phyloP scores from a whole-genome alignment of 2,329 filamentous ascomycete genomes.

The Cercospora sojina region DNA sequence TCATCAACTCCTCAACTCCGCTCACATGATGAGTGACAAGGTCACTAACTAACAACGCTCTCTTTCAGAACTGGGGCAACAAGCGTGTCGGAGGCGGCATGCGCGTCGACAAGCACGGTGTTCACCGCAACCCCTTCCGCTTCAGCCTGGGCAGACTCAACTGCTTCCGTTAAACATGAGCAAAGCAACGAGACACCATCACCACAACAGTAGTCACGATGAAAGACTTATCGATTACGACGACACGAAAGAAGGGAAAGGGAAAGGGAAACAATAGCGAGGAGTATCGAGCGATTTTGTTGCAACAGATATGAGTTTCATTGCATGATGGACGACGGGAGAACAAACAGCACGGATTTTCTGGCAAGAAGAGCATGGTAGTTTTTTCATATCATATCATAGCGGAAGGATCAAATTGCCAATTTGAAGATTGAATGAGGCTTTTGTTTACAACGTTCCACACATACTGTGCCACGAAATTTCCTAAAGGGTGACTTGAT shows the following conservation, averaged over 20 bases:
- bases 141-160: constrained; percentile 52
- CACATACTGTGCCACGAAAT: neutral
- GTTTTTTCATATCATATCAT: neutral
- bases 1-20: neutral
- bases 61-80: constrained; percentile 42
- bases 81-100: constrained; percentile 50
- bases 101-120: constrained; percentile 53
- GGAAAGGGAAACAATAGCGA: neutral
- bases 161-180: constrained; percentile 48
- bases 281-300: neutral
- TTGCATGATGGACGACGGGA: neutral
- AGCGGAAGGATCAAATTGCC: neutral
- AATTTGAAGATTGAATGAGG: neutral
- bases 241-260: neutral
- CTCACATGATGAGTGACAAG: neutral
- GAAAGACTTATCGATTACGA: neutral
- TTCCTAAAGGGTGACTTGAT: no score
- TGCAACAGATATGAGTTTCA: neutral
- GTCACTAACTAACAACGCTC: neutral
- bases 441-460: neutral
- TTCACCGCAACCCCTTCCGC: constrained; percentile 52
- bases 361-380: neutral
- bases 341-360: neutral
- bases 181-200: no score
- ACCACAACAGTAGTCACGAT: neutral